These are phyloP conservation scores for Scheffersomyces quercinus DNA, from an alignment of 1,139 yeast species.

Conservation along the genomic window DNA sequence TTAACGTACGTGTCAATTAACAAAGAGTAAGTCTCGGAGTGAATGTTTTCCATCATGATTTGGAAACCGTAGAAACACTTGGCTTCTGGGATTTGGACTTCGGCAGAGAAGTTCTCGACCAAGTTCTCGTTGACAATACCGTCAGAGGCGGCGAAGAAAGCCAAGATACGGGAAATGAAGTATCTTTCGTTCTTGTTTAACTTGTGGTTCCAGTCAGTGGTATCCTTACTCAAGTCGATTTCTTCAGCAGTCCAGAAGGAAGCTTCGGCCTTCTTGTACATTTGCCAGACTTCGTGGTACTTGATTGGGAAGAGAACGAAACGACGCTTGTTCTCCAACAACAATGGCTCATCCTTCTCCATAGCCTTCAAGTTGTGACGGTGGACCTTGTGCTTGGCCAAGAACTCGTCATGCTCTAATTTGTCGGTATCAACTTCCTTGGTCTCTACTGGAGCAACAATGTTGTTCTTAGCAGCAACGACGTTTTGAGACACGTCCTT, in stretches of 20 bases:
- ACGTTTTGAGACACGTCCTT: conserved; percentile 39
- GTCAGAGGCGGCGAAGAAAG: conserved; percentile 98
- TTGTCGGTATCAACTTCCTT: conserved; percentile 19
- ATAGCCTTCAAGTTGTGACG: conserved; percentile 70
- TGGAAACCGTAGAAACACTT: conserved; percentile 99
- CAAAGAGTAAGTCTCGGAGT: conserved; percentile 93
- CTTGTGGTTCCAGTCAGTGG: conserved; percentile 83
- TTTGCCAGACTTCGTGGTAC: conserved; percentile 98
- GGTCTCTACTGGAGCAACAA: conserved; percentile 16
- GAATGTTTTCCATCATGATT: conserved; percentile 99
- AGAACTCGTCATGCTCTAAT: conserved; percentile 51
- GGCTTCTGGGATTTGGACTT: conserved; percentile 97
- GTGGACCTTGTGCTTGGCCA: conserved; percentile 61
- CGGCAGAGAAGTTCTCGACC: conserved; percentile 95
- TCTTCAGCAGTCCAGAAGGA: conserved; percentile 99
- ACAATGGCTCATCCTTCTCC: conserved; percentile 88
- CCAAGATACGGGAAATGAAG: conserved; percentile 87
- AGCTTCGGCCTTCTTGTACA: conserved; percentile 98
- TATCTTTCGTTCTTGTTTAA: conserved; percentile 87
- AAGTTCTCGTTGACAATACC: conserved; percentile 97
- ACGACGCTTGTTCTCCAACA: conserved; percentile 82
- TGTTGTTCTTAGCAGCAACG: conserved; percentile 22
- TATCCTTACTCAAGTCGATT: conserved; percentile 91
- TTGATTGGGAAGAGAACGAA: conserved; percentile 96
- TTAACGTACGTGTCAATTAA: conserved; percentile 92